Conservation (phyloP, 1,139 yeast genomes). For the Wickerhamiella infanticola region DNA sequence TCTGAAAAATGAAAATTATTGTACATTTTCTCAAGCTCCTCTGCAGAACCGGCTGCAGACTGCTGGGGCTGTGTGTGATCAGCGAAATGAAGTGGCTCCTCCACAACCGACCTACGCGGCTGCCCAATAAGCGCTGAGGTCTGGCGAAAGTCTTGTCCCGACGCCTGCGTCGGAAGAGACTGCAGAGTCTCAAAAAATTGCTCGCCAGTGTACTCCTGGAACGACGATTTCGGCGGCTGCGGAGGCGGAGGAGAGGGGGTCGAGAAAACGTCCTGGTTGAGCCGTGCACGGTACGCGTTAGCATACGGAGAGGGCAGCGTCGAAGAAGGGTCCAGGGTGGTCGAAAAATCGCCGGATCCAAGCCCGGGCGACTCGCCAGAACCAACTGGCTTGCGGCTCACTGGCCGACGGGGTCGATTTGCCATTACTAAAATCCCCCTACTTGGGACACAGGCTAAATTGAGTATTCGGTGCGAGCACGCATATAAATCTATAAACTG, state of each 20-base stretch:
- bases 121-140: not conserved
- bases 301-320: not conserved
- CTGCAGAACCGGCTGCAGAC: not conserved
- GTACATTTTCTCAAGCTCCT: not conserved
- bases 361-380: not conserved
- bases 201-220: not conserved
- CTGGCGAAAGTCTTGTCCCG: not conserved
- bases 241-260: not conserved
- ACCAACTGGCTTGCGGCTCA: slow-evolving; percentile 1
- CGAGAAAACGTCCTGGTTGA: not conserved
- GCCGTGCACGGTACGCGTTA: not conserved
- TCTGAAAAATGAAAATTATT: not conserved
- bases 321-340: not conserved
- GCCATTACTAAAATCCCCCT: not conserved
- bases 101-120: not conserved
- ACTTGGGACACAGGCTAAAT: not conserved
- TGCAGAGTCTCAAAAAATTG: not conserved
- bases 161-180: not conserved
- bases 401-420: not conserved
- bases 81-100: not conserved
- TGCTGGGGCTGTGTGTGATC: not conserved
- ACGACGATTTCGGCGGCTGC: not conserved
- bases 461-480: not conserved
- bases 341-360: not conserved
- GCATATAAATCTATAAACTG: not conserved